Percentiles rank a stretch among this genome's conserved stretches.
These are phyloP conservation scores for Torulaspora quercuum DNA, from an alignment of 805 yeast genomes.

Conservation along the genomic window DNA sequence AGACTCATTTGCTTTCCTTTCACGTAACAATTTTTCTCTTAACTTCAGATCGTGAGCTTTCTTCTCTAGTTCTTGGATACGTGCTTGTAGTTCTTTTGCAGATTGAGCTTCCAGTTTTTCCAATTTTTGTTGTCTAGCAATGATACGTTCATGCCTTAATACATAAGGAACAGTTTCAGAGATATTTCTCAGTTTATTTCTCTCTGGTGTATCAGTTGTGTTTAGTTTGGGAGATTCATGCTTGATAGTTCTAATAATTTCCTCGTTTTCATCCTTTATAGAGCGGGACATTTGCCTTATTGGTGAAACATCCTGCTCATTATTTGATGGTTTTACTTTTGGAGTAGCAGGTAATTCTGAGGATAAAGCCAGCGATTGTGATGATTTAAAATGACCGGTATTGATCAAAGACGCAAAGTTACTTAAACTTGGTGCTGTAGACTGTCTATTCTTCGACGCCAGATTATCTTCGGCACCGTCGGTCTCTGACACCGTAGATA, in stretches of 20 bases:
- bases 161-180: constrained; percentile 86
- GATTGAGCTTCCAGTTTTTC: constrained; percentile 77
- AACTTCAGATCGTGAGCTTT: constrained; percentile 69
- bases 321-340: constrained; percentile 11
- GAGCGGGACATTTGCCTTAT: constrained; percentile 38
- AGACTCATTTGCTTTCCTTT: constrained; percentile 22
- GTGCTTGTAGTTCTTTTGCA: constrained; percentile 64
- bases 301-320: constrained; percentile 31
- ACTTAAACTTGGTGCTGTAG: constrained; percentile 38
- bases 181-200: constrained; percentile 67
- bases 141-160: constrained; percentile 68
- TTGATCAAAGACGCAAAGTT: constrained; percentile 37
- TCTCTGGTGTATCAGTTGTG: constrained; percentile 40
- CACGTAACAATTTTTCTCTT: constrained; percentile 52
- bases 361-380: constrained; percentile 27
- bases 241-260: constrained; percentile 37
- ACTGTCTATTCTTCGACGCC: constrained; percentile 21
- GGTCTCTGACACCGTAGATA: constrained; percentile 51
- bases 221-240: constrained; percentile 36
- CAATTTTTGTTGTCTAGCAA: constrained; percentile 71
- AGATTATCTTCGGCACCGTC: constrained; percentile 15
- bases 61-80: constrained; percentile 74
- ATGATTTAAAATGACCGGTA: constrained; percentile 36
- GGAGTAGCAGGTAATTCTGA: constrained; percentile 30
- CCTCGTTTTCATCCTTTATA: constrained; percentile 40